phyloP scores from a whole-genome alignment of 1,284 basidiomycete species.

The Fomitiporia mediterranea region DNA sequence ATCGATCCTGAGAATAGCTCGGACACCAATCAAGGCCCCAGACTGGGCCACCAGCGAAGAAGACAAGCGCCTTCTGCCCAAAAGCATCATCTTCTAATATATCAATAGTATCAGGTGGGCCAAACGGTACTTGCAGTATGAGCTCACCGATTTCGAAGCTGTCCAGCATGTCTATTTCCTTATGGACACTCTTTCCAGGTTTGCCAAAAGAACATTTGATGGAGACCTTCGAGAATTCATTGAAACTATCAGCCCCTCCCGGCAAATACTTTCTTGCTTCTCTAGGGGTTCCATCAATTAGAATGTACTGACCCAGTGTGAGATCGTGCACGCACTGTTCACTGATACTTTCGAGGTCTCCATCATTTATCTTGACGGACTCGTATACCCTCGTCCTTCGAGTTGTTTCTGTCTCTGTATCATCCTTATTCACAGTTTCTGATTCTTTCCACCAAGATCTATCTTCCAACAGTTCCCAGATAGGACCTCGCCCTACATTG shows the following conservation, averaged over 20 bases:
- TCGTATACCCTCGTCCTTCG: constrained; percentile 56
- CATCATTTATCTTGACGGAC: constrained; percentile 37
- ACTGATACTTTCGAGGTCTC: constrained; percentile 42
- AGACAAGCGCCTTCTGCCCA: constrained; percentile 55
- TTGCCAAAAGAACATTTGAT: constrained; percentile 62
- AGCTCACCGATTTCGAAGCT: constrained; percentile 51
- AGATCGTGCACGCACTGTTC: constrained; percentile 39
- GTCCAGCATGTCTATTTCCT: constrained; percentile 52
- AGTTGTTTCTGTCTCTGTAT: constrained; percentile 14
- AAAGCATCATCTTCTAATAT: constrained; percentile 37
- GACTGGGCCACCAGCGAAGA: constrained; percentile 81
- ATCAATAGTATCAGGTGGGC: not conserved
- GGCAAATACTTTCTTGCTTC: constrained; percentile 56
- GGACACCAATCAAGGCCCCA: constrained; percentile 93
- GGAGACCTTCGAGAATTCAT: constrained; percentile 40
- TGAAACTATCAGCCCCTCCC: constrained; percentile 32
- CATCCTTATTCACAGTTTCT: constrained; percentile 20
- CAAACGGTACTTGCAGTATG: not conserved
- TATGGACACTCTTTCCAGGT: constrained; percentile 43
- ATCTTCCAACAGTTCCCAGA: constrained; percentile 72
- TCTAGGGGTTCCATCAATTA: constrained; percentile 31
- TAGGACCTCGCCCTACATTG: constrained; percentile 66
- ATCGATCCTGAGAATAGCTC: constrained; percentile 55
- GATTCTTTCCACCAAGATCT: constrained; percentile 72
- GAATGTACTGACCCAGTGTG: not conserved